A percentile compares a stretch with the other conserved stretches of the same genome.
Evolutionary conservation across 2,329 filamentous ascomycete species (phyloP).

Genomic region (Sporothrix variecibatus): DNA sequence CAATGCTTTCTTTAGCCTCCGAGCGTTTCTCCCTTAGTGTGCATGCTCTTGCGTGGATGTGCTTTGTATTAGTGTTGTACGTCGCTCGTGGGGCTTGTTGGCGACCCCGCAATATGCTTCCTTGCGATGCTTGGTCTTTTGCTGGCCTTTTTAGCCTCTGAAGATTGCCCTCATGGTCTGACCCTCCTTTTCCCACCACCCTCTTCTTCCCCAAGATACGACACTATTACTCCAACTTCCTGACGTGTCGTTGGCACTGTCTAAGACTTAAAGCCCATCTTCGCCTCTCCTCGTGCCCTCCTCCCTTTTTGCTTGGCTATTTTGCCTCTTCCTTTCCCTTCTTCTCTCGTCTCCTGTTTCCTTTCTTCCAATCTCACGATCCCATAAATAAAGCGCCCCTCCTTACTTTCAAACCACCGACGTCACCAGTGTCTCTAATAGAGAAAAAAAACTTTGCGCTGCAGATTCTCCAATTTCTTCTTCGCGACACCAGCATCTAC

Average conservation of each 20-base stretch:
- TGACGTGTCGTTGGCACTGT: background rate
- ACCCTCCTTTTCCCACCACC: background rate
- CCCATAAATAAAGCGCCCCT: background rate
- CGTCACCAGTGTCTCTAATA: slow-evolving; percentile 24
- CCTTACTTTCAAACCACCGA: background rate
- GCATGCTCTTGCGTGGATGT: slow-evolving; percentile 3
- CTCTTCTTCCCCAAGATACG: slow-evolving; percentile 14
- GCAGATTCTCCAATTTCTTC: slow-evolving; percentile 48
- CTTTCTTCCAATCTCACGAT: background rate
- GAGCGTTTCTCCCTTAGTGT: slow-evolving; percentile 18
- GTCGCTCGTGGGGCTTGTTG: slow-evolving; percentile 5
- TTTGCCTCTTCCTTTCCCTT: background rate
- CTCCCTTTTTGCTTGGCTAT: background rate
- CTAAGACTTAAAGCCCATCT: slow-evolving; percentile 9
- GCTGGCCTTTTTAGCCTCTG: slow-evolving; percentile 6
- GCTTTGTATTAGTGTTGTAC: slow-evolving; percentile 12
- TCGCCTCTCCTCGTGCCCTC: background rate
- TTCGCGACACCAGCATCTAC: slow-evolving; percentile 52
- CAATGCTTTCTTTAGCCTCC: slow-evolving; percentile 9
- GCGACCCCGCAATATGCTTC: slow-evolving; percentile 24
- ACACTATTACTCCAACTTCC: slow-evolving; percentile 12
- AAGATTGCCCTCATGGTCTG: background rate
- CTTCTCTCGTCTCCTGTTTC: background rate
- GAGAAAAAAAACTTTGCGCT: background rate
- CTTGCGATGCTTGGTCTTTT: background rate